phyloP scores from a whole-genome alignment of 179 eudicot species.

The Gypsophila paniculata region DNA sequence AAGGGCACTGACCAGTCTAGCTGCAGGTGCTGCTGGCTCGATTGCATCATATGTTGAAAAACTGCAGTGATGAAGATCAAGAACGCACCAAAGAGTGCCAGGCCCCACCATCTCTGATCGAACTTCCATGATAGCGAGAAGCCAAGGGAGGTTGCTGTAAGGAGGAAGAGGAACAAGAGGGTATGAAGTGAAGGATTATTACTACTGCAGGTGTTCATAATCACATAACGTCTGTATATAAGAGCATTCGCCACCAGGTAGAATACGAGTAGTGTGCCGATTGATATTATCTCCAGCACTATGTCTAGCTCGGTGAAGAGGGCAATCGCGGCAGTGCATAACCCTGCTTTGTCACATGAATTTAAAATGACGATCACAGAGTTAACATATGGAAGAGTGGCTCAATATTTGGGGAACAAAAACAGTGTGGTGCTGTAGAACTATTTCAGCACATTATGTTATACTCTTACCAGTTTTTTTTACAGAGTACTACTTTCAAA shows the following conservation, averaged over 20 bases:
- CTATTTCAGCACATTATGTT: too few species aligned
- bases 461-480: too few species aligned
- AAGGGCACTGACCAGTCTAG: slow-evolving; percentile 52
- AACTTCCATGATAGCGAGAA: slow-evolving; percentile 61
- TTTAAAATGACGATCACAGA: background rate
- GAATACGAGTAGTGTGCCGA: slow-evolving; percentile 77
- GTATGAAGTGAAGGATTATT: slow-evolving; percentile 39
- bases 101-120: slow-evolving; percentile 40
- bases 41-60: slow-evolving; percentile 40
- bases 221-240: slow-evolving; percentile 55
- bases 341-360: slow-evolving; percentile 29
- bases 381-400: background rate
- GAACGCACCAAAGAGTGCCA: slow-evolving; percentile 32
- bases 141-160: slow-evolving; percentile 45
- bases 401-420: too few species aligned
- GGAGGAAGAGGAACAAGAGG: slow-evolving; percentile 49
- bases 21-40: slow-evolving; percentile 18
- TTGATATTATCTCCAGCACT: slow-evolving; percentile 66
- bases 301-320: slow-evolving; percentile 66
- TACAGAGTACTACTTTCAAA: too few species aligned
- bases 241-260: slow-evolving; percentile 81
- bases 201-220: slow-evolving; percentile 18
- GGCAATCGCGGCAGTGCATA: slow-evolving; percentile 64
- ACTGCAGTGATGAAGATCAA: slow-evolving; percentile 40
- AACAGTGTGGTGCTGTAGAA: too few species aligned